A percentile compares a stretch with the other conserved stretches of the same genome.
Evolutionary conservation across 192 early-diverging fungal species (phyloP).

Genomic region (Dimargaris cristalligena): DNA sequence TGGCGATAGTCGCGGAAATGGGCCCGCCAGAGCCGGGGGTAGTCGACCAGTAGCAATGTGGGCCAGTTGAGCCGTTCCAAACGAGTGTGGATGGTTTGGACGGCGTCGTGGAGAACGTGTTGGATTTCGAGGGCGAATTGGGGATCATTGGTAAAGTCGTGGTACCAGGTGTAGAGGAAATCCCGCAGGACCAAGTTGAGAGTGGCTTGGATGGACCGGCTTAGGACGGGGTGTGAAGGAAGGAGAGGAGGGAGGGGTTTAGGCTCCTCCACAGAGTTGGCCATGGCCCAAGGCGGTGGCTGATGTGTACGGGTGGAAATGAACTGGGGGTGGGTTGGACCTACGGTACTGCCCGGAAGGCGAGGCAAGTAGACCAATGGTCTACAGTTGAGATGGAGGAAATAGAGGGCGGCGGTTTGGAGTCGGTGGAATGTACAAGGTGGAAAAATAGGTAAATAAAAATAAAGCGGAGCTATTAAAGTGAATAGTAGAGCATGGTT

Average conservation of each 20-base stretch:
- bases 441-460: too few relatives aligned
- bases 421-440: too few relatives aligned
- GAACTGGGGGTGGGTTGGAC: too few relatives aligned
- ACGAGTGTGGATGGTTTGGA: background rate
- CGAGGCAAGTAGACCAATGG: too few relatives aligned
- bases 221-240: background rate
- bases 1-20: conserved; percentile 6
- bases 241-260: background rate
- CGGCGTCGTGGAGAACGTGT: background rate
- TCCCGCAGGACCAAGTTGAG: background rate
- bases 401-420: too few relatives aligned
- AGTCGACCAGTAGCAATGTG: background rate
- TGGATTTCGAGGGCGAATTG: conserved; percentile 3
- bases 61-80: background rate
- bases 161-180: conserved; percentile 8
- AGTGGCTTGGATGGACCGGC: background rate
- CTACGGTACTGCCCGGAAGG: too few relatives aligned
- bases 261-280: too few relatives aligned
- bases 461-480: too few relatives aligned
- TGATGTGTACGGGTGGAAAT: too few relatives aligned
- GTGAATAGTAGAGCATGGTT: too few relatives aligned
- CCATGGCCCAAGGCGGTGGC: too few relatives aligned
- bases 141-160: background rate
- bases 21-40: background rate
- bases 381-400: too few relatives aligned